phyloP scores from a whole-genome alignment of 495 filamentous ascomycete species.

The Friedmanniomyces simplex region DNA sequence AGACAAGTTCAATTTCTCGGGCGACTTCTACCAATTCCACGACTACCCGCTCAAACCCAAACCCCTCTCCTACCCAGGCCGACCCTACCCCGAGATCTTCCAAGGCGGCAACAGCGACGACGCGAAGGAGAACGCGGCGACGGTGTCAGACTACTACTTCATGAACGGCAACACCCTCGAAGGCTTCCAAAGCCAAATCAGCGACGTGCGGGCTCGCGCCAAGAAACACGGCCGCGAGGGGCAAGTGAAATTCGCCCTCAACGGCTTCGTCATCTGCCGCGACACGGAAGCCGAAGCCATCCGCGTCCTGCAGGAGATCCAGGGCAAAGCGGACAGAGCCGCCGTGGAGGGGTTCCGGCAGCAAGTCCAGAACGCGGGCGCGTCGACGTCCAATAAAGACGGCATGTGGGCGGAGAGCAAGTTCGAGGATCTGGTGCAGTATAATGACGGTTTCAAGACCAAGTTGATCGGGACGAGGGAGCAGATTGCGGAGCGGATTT shows the following conservation, averaged over 20 bases:
- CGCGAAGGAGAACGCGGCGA: constrained; percentile 35
- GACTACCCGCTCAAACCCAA: constrained; percentile 39
- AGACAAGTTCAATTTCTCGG: constrained; percentile 36
- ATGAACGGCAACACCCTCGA: constrained; percentile 44
- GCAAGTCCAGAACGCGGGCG: constrained; percentile 38
- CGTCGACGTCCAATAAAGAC: constrained; percentile 33
- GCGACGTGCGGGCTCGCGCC: constrained; percentile 35
- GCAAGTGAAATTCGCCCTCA: constrained; percentile 38
- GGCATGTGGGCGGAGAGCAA: constrained; percentile 41
- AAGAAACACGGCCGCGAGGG: constrained; percentile 29
- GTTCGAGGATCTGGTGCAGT: constrained; percentile 41
- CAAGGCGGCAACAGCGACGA: constrained; percentile 41
- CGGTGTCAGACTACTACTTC: constrained; percentile 40
- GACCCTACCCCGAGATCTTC: constrained; percentile 39
- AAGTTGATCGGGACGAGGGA: constrained; percentile 41
- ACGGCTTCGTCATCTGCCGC: constrained; percentile 39
- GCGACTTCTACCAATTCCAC: constrained; percentile 41
- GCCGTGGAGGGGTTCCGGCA: constrained; percentile 38
- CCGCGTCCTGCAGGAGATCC: constrained; percentile 37
- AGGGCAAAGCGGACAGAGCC: constrained; percentile 40
- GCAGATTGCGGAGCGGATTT: constrained; percentile 39
- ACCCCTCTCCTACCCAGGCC: constrained; percentile 29
- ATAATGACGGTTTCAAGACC: constrained; percentile 44
- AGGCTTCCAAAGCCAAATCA: constrained; percentile 38
- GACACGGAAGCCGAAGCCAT: constrained; percentile 42